Base-by-base conservation (phyloP, 768 basidiomycete species). In the Leccinum pellstonianum region DNA sequence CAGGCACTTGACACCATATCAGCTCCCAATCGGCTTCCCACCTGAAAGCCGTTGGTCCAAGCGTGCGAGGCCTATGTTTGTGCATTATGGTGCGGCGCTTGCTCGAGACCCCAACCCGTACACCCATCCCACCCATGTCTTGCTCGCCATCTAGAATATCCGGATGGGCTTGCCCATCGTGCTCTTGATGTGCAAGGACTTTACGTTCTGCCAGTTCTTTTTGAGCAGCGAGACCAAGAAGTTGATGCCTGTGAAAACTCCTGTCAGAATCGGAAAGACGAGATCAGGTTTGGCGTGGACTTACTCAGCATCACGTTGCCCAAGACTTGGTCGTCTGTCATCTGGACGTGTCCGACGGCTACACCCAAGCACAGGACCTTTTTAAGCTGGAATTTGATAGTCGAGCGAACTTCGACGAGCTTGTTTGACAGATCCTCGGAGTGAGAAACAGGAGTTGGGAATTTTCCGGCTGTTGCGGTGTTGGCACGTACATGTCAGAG, bases 371-470 rank as follows among this genome's bases (percentile, higher is more conserved):
- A 99, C 59, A 99, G 84, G 61, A 98, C 97, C 82, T 95, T 95
- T 86, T 98, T 98, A 57, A 98, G 86, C 84, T 98, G 96, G 91
- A 98, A 98, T 82, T 98, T 99, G 86, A 99, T 98, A 66, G 96
- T 98, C 66, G 94, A 96, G 74, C 93, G 90, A 67, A 99, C 95
- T 77, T 99, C 97, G 65, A 79, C 86, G 74, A 97, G 81, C 82
- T 98, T 98, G 82, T 86, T 90, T 73, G 71, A 69, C 57, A 99
- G 80, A 77, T 98, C 96, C 73, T 99, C 97, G 31, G 83, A 74
- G 76, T 95, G 93, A 19, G 93, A 89, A 75, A 99, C 86, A 68
- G 97, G 95, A 57, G 96, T 98, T 53, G 95, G 96, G 90, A 98
- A 98, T 77, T 98, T 98, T 75, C 95, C 96, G 72, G 97, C 95